Evolutionary conservation across 768 basidiomycete genomes (phyloP).

Genomic region (Russula sp.): DNA sequence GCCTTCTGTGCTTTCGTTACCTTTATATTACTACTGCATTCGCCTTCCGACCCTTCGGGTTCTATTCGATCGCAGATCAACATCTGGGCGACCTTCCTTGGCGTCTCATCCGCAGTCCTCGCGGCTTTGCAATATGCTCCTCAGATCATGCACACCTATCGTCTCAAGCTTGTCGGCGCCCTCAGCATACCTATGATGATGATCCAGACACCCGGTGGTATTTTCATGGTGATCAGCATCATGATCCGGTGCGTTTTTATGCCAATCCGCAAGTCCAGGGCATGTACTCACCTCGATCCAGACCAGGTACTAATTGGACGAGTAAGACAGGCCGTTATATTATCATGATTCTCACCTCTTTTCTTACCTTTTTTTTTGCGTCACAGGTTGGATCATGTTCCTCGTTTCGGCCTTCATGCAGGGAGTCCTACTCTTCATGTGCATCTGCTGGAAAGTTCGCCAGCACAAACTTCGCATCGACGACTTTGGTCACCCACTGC

Average conservation of each 20-base stretch:
- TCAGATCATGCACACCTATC: conserved; percentile 76
- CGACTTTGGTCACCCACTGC: conserved; percentile 72
- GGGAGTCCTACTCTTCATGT: conserved; percentile 73
- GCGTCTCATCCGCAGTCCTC: conserved; percentile 69
- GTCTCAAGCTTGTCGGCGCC: conserved; percentile 76
- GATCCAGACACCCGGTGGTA: conserved; percentile 86
- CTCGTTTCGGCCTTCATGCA: conserved; percentile 83
- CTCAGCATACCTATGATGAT: conserved; percentile 94
- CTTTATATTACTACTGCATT: conserved; percentile 48
- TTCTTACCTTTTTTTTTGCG: not conserved
- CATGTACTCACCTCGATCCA: conserved; percentile 21
- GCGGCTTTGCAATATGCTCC: conserved; percentile 85
- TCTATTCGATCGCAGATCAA: conserved; percentile 33
- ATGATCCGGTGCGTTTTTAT: conserved; percentile 46
- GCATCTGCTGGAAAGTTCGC: conserved; percentile 75
- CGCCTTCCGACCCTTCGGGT: conserved; percentile 32
- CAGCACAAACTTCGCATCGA: conserved; percentile 72
- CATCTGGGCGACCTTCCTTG: conserved; percentile 82
- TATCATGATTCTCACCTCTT: not conserved
- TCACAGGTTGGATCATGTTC: conserved; percentile 70
- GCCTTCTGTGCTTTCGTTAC: conserved; percentile 53
- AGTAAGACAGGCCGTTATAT: conserved; percentile 37
- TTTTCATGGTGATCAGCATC: conserved; percentile 81
- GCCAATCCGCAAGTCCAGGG: not conserved
- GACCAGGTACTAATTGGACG: conserved; percentile 81